Evolutionary conservation across 805 yeast genomes (phyloP).

Genomic region (Diddensiella caesifluorescens): DNA sequence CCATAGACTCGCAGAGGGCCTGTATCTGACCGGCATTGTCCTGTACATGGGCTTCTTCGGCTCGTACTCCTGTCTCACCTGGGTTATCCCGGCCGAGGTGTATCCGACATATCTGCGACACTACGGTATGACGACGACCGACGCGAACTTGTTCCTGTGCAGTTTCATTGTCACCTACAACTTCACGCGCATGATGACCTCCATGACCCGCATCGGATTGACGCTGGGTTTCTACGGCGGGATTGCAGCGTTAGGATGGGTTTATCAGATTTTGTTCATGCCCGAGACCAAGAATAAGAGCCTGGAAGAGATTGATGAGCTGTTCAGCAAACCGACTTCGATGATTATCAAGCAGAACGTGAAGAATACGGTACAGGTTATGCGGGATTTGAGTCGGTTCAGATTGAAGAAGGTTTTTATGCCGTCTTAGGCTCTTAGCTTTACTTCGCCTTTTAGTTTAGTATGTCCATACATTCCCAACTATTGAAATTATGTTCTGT

Average conservation of each 20-base stretch:
- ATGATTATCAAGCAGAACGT: constrained; percentile 25
- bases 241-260: constrained; percentile 49
- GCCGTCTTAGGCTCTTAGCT: too few species aligned
- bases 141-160: constrained; percentile 54
- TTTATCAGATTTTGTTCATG: constrained; percentile 44
- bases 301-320: constrained; percentile 62
- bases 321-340: constrained; percentile 46
- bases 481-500: too few species aligned
- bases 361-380: constrained; percentile 28
- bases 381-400: constrained; percentile 17
- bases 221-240: constrained; percentile 66
- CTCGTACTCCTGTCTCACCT: constrained; percentile 58
- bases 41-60: constrained; percentile 64
- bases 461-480: too few species aligned
- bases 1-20: constrained; percentile 48
- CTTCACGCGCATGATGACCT: constrained; percentile 50
- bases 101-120: constrained; percentile 55
- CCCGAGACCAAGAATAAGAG: constrained; percentile 68
- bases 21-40: constrained; percentile 57
- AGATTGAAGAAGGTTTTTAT: too few species aligned
- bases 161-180: constrained; percentile 60
- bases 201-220: constrained; percentile 58
- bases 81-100: constrained; percentile 67
- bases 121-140: constrained; percentile 59
- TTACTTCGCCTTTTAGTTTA: too few species aligned